phyloP scores from a whole-genome alignment of 2,329 filamentous ascomycete species.

The Nemania diffusa region DNA sequence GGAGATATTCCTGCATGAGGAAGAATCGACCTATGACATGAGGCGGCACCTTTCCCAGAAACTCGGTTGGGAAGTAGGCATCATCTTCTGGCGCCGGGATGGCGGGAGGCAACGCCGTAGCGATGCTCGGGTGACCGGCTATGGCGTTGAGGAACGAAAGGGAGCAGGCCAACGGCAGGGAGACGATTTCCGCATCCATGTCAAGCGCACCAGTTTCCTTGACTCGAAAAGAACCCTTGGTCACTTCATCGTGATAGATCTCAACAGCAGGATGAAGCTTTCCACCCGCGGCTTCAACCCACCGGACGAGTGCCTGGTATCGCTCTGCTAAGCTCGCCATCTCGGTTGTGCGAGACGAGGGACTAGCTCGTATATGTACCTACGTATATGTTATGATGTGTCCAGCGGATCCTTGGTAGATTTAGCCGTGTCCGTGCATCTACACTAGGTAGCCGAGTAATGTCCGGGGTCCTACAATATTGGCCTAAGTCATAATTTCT shows the following conservation, averaged over 20 bases:
- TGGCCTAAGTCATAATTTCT: no score
- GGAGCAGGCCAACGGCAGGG: slow-evolving; percentile 62
- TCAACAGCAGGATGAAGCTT: slow-evolving; percentile 62
- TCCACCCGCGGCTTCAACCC: slow-evolving; percentile 33
- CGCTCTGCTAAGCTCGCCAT: slow-evolving; percentile 35
- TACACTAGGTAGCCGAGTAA: no score
- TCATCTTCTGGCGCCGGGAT: slow-evolving; percentile 26
- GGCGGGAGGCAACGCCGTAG: slow-evolving; percentile 26
- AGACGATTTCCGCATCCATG: slow-evolving; percentile 59
- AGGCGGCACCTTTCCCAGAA: slow-evolving; percentile 62
- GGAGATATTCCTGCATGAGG: slow-evolving; percentile 73
- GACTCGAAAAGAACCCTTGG: slow-evolving; percentile 66
- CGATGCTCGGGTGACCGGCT: slow-evolving; percentile 46
- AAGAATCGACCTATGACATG: slow-evolving; percentile 75
- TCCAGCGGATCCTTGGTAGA: no score
- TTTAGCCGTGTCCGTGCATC: not conserved
- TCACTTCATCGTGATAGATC: slow-evolving; percentile 61
- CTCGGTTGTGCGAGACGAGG: slow-evolving; percentile 1
- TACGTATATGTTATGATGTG: not conserved
- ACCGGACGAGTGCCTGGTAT: slow-evolving; percentile 30
- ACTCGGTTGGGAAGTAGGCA: slow-evolving; percentile 58
- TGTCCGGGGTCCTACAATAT: no score
- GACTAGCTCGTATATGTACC: not conserved
- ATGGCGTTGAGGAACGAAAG: slow-evolving; percentile 70
- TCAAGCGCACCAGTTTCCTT: slow-evolving; percentile 48